Percentiles rank a stretch among this genome's conserved stretches.
Evolutionary conservation across 495 filamentous ascomycete species (phyloP).

Genomic region (Terfezia boudieri): DNA sequence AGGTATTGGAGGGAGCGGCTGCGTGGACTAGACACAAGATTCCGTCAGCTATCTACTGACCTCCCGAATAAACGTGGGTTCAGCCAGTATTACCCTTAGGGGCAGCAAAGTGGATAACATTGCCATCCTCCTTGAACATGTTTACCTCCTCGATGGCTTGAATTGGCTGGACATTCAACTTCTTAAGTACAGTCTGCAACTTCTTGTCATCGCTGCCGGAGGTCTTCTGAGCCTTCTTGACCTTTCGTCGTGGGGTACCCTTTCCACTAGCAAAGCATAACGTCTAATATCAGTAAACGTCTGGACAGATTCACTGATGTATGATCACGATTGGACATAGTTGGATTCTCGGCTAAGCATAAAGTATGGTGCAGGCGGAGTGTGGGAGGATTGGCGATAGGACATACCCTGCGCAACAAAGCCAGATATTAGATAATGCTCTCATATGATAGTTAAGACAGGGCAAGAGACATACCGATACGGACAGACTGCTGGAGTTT

Average conservation of each 20-base stretch:
- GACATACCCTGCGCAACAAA: background rate
- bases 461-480: slow-evolving; percentile 38
- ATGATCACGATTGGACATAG: slow-evolving; percentile 7
- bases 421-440: background rate
- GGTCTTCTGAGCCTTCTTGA: slow-evolving; percentile 89
- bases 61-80: background rate
- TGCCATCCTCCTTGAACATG: slow-evolving; percentile 99
- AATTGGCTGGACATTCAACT: slow-evolving; percentile 91
- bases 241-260: slow-evolving; percentile 89
- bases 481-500: slow-evolving; percentile 56
- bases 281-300: background rate
- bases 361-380: slow-evolving; percentile 4
- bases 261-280: slow-evolving; percentile 47
- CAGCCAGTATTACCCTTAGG: slow-evolving; percentile 55
- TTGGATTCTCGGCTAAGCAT: background rate
- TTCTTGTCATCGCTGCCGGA: slow-evolving; percentile 95
- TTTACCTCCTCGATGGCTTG: slow-evolving; percentile 99
- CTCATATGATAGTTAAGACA: background rate
- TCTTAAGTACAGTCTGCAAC: slow-evolving; percentile 83
- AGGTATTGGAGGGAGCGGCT: slow-evolving; percentile 88
- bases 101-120: slow-evolving; percentile 95
- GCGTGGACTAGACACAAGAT: slow-evolving; percentile 51
- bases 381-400: background rate
- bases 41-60: slow-evolving; percentile 2
- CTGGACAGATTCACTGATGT: background rate